Percentiles rank a stretch among this genome's conserved stretches.
Conservation (phyloP, 176 grass and related monocot genomes). For the Paspalum notatum region DNA sequence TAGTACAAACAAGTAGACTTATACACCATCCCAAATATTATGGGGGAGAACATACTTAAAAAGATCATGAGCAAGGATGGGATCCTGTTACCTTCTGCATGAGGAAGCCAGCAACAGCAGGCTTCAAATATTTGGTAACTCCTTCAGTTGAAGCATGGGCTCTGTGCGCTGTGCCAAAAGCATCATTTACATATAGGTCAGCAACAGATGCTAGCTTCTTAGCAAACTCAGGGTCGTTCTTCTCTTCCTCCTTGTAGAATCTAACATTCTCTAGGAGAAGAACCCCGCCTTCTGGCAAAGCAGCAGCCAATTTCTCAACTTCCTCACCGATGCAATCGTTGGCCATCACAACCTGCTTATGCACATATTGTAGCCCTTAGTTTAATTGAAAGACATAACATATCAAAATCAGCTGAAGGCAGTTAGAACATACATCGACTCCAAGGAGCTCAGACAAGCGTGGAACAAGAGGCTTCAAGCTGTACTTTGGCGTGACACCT, state of each 20-base stretch:
- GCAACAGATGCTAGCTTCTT: constrained; percentile 91
- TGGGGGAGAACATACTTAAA: background rate
- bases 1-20: no score
- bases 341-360: constrained; percentile 82
- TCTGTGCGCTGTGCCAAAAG: constrained; percentile 88
- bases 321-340: constrained; percentile 87
- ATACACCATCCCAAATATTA: background rate
- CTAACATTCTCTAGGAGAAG: constrained; percentile 95
- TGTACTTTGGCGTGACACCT: constrained; percentile 93
- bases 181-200: constrained; percentile 97
- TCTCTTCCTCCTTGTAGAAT: constrained; percentile 97
- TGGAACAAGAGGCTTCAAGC: constrained; percentile 95
- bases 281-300: constrained; percentile 84
- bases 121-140: constrained; percentile 89
- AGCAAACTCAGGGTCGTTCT: constrained; percentile 92
- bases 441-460: constrained; percentile 91
- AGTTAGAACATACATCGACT: constrained; percentile 59
- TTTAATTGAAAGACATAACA: background rate
- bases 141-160: constrained; percentile 95
- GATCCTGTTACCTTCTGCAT: constrained; percentile 87
- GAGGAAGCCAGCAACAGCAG: constrained; percentile 95
- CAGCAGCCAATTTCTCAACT: constrained; percentile 72
- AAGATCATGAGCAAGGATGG: background rate
- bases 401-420: background rate
- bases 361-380: background rate